Evolutionary conservation across 2,329 filamentous ascomycete species (phyloP), one percentile per base, ranked within the genome.

Genomic region (Elsinoe ampelina): DNA sequence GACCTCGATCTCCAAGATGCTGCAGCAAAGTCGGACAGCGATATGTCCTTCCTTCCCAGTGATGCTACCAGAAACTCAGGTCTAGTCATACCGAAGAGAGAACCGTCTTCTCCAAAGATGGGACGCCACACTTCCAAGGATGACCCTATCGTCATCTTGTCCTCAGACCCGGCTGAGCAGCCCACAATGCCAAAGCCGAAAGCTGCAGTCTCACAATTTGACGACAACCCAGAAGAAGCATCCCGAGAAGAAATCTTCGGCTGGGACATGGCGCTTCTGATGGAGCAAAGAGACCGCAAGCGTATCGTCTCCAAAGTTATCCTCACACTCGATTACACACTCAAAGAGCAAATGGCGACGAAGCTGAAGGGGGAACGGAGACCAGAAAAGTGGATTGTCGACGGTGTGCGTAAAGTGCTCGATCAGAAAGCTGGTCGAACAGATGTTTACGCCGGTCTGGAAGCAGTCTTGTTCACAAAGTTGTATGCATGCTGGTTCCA

Each of bases 401-500:
- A 13, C 4, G 13, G 17, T 8, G 30, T 43, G 5, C 11, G 22
- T 15, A 45, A 38, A 26, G 34, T 56, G 11, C 41, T 45, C 11
- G 43, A 56, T 12, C 39, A 38, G 3, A 56, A 38, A 48, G 54
- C 54, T 26, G 26, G 22, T 20, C 20, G 54, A 15, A 15, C 19
- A 12, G 13, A 17, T 3, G 7, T 48, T 8, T 2, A 34, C 42
- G 22, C 8, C 6, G 26, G 35, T 42, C 22, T 15, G 13, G 15
- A 39, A 13, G 32, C 26, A 52, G 36, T 35, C 13, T 34, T 35
- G n/a, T 54, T 58, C 47, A 38, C 56, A 11, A 34, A 35, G 10
- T 12, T 58, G 10, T 58, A 58, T 39, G 34, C 47, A 38, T 58
- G 56, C 26, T 58, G 56, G 56, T 38, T 19, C 36, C 39, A 51